phyloP scores from a whole-genome alignment of 352 stramenopile genomes.

The Pythium sp. region DNA sequence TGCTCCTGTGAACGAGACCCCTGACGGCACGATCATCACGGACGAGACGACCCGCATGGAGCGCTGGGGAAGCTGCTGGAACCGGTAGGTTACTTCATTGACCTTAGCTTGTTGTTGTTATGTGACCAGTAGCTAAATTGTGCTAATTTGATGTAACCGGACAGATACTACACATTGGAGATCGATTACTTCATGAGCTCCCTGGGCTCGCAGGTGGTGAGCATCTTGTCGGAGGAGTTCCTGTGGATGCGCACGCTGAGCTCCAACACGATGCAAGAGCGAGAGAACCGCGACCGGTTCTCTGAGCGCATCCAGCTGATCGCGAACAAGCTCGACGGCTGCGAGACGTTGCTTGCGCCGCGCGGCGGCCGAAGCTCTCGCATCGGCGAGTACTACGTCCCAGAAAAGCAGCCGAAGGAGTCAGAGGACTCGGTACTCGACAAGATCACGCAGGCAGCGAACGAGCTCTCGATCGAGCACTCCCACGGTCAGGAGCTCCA shows the following conservation, averaged over 20 bases:
- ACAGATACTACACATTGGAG: constrained; percentile 92
- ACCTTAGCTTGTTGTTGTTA: not conserved
- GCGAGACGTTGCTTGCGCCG: constrained; percentile 57
- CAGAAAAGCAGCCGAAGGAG: constrained; percentile 78
- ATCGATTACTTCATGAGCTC: constrained; percentile 98
- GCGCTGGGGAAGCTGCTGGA: constrained; percentile 96
- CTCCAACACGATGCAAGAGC: constrained; percentile 88
- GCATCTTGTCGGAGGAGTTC: constrained; percentile 92
- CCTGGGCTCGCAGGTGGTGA: constrained; percentile 89
- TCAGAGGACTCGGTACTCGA: constrained; percentile 78
- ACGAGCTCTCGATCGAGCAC: constrained; percentile 85
- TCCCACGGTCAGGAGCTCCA: constrained; percentile 79
- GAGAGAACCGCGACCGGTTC: constrained; percentile 87
- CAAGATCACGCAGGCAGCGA: constrained; percentile 84
- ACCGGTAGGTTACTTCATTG: constrained; percentile 46
- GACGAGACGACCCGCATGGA: constrained; percentile 93
- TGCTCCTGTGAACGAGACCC: constrained; percentile 91
- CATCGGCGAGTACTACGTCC: constrained; percentile 86
- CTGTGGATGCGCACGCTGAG: constrained; percentile 91
- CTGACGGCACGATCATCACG: constrained; percentile 92
- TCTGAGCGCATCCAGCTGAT: constrained; percentile 88
- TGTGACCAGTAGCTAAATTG: constrained; percentile 3
- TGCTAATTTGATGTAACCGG: not conserved
- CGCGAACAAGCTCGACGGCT: constrained; percentile 81
- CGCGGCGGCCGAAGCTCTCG: constrained; percentile 55